A percentile compares a stretch with the other conserved stretches of the same genome.
Conservation (phyloP, 306 rosid species). For the Casuarina glauca region DNA sequence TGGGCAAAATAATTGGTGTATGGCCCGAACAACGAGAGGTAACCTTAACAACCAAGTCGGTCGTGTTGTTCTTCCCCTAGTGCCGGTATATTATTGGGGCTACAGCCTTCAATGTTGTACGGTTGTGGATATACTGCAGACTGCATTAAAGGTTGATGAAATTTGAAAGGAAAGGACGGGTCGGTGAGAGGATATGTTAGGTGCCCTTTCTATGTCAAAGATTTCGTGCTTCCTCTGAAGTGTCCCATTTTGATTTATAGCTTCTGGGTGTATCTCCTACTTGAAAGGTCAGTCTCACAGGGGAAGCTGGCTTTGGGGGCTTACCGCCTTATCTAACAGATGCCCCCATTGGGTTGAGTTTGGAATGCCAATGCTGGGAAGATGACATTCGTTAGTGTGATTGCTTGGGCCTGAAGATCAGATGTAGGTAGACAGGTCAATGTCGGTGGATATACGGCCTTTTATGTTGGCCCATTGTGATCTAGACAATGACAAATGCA, state of each 20-base stretch:
- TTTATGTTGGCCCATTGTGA: neutral
- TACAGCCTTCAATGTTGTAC: conserved; percentile 16
- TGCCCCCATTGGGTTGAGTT: conserved; percentile 6
- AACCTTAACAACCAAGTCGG: conserved; percentile 23
- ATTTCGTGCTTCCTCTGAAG: conserved; percentile 12
- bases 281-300: neutral
- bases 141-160: neutral
- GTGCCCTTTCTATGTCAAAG: conserved; percentile 31
- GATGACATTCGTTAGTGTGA: neutral
- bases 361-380: neutral
- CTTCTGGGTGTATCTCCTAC: neutral
- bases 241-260: conserved; percentile 27
- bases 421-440: neutral
- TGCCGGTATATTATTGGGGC: neutral
- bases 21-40: conserved; percentile 6
- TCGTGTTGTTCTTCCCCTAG: neutral
- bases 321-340: conserved; percentile 22
- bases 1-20: conserved; percentile 1
- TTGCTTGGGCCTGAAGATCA: neutral
- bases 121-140: conserved; percentile 18
- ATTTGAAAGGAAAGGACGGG: neutral
- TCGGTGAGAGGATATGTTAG: conserved; percentile 7
- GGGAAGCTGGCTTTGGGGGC: neutral
- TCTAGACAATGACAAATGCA: neutral
- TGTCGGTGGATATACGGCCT: neutral